phyloP scores from a whole-genome alignment of 331 rosid genomes.

The Phaseolus coccineus region DNA sequence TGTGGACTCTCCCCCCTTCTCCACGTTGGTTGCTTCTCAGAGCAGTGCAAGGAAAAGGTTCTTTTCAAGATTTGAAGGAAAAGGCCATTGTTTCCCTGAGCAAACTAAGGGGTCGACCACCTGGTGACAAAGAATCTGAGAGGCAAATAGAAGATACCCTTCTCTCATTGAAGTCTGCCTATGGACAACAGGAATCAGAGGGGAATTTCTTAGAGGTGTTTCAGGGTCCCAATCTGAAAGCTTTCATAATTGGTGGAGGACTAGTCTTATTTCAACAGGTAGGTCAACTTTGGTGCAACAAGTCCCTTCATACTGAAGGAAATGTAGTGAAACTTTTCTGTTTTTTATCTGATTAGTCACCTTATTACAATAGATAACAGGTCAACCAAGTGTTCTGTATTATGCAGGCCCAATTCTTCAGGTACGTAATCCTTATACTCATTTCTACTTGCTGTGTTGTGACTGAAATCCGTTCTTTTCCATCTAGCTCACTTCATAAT shows the following conservation, averaged over 20 bases:
- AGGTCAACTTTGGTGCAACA: constrained; percentile 39
- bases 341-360: constrained; percentile 51
- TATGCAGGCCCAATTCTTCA: constrained; percentile 96
- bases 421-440: constrained; percentile 57
- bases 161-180: constrained; percentile 73
- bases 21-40: constrained; percentile 98
- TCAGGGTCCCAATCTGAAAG: constrained; percentile 94
- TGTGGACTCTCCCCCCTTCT: constrained; percentile 82
- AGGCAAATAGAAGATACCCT: constrained; percentile 81
- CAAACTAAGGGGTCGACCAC: constrained; percentile 80
- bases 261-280: constrained; percentile 97
- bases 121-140: constrained; percentile 80
- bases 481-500: constrained; percentile 38
- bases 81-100: constrained; percentile 71
- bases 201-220: constrained; percentile 91
- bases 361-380: constrained; percentile 82
- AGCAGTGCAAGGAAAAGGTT: constrained; percentile 89
- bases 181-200: constrained; percentile 76
- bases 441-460: constrained; percentile 20
- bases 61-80: constrained; percentile 77
- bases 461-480: constrained; percentile 29
- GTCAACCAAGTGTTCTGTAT: constrained; percentile 97
- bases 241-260: constrained; percentile 87
- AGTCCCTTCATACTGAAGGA: constrained; percentile 38
- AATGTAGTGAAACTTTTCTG: constrained; percentile 42